Percentiles rank a stretch among this genome's conserved stretches.
Evolutionary conservation across 306 rosid species (phyloP).

Genomic region (Vigna mungo): DNA sequence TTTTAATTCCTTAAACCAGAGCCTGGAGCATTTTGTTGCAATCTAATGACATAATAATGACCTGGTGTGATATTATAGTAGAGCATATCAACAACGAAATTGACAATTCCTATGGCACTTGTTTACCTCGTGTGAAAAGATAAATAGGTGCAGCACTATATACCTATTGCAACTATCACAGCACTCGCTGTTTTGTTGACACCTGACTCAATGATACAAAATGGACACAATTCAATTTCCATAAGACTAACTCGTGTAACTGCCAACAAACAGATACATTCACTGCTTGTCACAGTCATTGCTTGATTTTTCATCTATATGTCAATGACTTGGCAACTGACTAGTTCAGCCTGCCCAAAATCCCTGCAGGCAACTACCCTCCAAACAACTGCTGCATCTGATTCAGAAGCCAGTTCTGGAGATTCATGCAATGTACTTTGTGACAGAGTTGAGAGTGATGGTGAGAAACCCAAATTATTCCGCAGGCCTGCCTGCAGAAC

Average conservation of each 20-base stretch:
- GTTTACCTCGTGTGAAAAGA: conserved; percentile 27
- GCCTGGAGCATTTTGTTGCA: neutral
- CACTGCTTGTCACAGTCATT: conserved; percentile 33
- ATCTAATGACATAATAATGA: neutral
- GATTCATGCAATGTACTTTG: conserved; percentile 49
- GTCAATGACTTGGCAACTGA: conserved; percentile 90
- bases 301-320: conserved; percentile 54
- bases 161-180: conserved; percentile 7
- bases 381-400: conserved; percentile 68
- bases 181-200: conserved; percentile 8
- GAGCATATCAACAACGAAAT: conserved; percentile 1
- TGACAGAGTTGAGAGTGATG: conserved; percentile 48
- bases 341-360: conserved; percentile 77
- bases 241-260: conserved; percentile 9
- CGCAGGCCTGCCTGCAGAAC: conserved; percentile 69
- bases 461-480: conserved; percentile 44
- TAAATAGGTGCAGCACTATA: conserved; percentile 6
- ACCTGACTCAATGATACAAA: conserved; percentile 21
- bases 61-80: neutral
- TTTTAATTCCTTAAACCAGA: neutral
- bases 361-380: conserved; percentile 67
- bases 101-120: conserved; percentile 17
- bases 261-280: conserved; percentile 14
- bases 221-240: conserved; percentile 16
- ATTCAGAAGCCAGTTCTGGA: conserved; percentile 54